Conservation (phyloP, 208 protist genomes). For the Leishmania mexicana region DNA sequence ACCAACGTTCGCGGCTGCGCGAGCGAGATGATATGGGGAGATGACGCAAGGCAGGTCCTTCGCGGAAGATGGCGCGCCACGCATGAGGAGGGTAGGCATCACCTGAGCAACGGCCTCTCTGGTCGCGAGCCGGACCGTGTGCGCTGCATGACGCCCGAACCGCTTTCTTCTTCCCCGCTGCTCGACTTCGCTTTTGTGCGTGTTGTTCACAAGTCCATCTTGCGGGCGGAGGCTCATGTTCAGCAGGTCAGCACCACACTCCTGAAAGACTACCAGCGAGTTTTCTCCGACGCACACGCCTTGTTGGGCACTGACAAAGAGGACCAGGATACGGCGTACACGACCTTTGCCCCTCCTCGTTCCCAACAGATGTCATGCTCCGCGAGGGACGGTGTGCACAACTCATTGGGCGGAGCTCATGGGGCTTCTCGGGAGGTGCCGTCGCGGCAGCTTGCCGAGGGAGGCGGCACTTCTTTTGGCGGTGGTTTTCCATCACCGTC, state of each 20-base stretch:
- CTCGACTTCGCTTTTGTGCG: constrained; percentile 33
- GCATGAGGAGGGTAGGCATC: constrained; percentile 9
- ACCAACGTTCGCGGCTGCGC: not conserved
- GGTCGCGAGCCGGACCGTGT: not conserved
- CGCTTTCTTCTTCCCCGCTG: not conserved
- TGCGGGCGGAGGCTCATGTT: constrained; percentile 61
- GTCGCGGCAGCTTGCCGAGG: not conserved
- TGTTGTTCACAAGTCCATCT: constrained; percentile 39
- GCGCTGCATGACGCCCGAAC: not conserved
- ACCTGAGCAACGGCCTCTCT: not conserved
- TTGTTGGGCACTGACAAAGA: not conserved
- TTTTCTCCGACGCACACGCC: not conserved
- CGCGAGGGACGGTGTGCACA: not conserved
- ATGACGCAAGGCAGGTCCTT: not conserved
- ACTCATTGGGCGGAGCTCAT: not conserved
- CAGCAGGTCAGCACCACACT: constrained; percentile 29
- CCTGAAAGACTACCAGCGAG: not conserved
- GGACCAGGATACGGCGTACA: not conserved
- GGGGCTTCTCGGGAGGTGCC: not conserved
- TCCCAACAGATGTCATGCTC: not conserved
- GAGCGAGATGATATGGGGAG: not conserved
- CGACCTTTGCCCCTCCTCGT: too few relatives aligned
- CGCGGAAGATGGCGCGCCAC: not conserved
- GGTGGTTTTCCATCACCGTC: not conserved
- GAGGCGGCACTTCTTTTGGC: not conserved